phyloP scores from a whole-genome alignment of 1,284 basidiomycete genomes.

The Flammula alnicola region DNA sequence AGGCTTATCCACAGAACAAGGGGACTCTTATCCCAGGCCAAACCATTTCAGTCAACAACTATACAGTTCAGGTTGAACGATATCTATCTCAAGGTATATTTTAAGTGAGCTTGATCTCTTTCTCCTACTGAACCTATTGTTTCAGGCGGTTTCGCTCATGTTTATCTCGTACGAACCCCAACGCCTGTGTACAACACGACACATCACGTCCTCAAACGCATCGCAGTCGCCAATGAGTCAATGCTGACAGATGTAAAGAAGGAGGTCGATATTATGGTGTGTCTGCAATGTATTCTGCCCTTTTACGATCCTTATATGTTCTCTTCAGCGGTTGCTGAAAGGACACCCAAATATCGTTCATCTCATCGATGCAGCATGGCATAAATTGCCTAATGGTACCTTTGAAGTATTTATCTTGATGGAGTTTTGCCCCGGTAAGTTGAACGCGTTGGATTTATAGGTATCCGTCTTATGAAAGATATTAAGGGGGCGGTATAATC shows the following conservation, averaged over 20 bases:
- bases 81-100: slow-evolving; percentile 90
- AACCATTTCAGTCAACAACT: slow-evolving; percentile 88
- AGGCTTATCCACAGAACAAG: slow-evolving; percentile 52
- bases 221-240: slow-evolving; percentile 89
- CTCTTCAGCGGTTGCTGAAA: slow-evolving; percentile 75
- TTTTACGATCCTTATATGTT: slow-evolving; percentile 31
- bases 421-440: slow-evolving; percentile 86
- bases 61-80: slow-evolving; percentile 79
- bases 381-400: slow-evolving; percentile 78
- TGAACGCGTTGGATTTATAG: background rate
- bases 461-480: slow-evolving; percentile 7
- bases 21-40: slow-evolving; percentile 82
- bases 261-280: slow-evolving; percentile 98
- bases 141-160: slow-evolving; percentile 97
- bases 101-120: background rate
- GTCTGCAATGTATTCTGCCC: slow-evolving; percentile 34
- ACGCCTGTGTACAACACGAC: slow-evolving; percentile 87
- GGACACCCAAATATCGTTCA: slow-evolving; percentile 93
- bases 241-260: slow-evolving; percentile 95
- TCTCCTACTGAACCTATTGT: background rate
- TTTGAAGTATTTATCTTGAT: slow-evolving; percentile 99
- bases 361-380: slow-evolving; percentile 93
- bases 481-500: slow-evolving; percentile 92
- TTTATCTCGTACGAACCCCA: slow-evolving; percentile 92
- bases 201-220: slow-evolving; percentile 97